phyloP scores from a whole-genome alignment of 148 eudicot genomes.

The Pouteria glomerata region DNA sequence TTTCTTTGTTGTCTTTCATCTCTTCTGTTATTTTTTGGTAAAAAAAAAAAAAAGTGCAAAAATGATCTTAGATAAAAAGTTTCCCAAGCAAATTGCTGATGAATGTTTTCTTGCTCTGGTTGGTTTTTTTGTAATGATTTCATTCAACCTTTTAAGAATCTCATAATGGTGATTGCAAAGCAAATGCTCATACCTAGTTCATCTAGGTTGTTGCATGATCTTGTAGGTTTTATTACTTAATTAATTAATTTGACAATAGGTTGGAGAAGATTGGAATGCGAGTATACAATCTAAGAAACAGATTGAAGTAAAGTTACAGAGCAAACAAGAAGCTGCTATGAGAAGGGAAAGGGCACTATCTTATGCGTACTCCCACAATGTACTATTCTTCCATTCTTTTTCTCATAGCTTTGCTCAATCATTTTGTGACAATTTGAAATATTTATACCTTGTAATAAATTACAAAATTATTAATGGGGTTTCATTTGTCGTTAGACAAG shows the following conservation, averaged over 20 bases:
- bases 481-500: too few species aligned
- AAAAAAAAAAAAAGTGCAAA: too few species aligned
- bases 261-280: constrained; percentile 72
- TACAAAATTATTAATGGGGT: too few species aligned
- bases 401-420: neutral
- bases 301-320: constrained; percentile 59
- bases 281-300: constrained; percentile 70
- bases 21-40: too few species aligned
- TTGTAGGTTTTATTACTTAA: neutral
- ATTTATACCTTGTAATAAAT: too few species aligned
- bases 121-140: neutral
- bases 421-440: too few species aligned
- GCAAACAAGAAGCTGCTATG: constrained; percentile 70
- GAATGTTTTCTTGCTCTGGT: constrained; percentile 21
- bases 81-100: constrained; percentile 19
- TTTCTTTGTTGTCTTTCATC: too few species aligned
- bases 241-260: constrained; percentile 24
- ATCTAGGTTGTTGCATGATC: too few species aligned
- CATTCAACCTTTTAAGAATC: neutral
- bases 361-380: constrained; percentile 86
- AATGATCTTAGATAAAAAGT: too few species aligned
- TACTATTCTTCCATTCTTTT: constrained; percentile 9
- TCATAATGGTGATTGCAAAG: neutral
- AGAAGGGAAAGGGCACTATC: constrained; percentile 91
- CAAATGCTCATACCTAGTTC: neutral